Evolutionary conservation across 345 rosid genomes (phyloP).

Genomic region (Pugionium dolabratum): DNA sequence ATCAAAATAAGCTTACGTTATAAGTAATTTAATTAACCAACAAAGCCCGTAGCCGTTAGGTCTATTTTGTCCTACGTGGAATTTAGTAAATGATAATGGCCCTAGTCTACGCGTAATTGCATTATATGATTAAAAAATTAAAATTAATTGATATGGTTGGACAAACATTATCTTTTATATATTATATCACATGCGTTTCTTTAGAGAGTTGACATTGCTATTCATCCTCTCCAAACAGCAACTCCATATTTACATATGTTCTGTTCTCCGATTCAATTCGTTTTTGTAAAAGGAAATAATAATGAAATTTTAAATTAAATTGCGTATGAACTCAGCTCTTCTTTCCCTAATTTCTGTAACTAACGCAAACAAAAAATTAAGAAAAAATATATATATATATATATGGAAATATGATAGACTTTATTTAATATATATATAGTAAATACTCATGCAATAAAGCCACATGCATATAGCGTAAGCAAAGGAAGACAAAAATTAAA

Average conservation of each 20-base stretch:
- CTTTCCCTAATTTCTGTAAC: constrained; percentile 6
- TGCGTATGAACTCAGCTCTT: constrained; percentile 25
- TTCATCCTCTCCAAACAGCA: constrained; percentile 43
- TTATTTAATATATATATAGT: not conserved
- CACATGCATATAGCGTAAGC: constrained; percentile 48
- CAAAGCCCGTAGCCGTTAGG: constrained; percentile 38
- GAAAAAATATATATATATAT: not conserved
- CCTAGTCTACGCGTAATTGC: constrained; percentile 43
- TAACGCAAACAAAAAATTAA: constrained; percentile 12
- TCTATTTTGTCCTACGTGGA: constrained; percentile 35
- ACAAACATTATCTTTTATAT: constrained; percentile 33
- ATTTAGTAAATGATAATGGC: constrained; percentile 40
- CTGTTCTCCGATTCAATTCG: constrained; percentile 25
- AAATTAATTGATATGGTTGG: constrained; percentile 44
- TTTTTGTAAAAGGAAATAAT: too few relatives aligned
- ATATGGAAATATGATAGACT: constrained; percentile 5
- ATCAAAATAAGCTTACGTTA: constrained; percentile 33
- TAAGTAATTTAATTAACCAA: constrained; percentile 28
- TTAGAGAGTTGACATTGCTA: constrained; percentile 41
- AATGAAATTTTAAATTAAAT: constrained; percentile 1
- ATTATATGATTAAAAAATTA: constrained; percentile 19
- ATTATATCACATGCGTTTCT: constrained; percentile 41
- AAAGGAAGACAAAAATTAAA: constrained; percentile 39
- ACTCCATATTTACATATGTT: constrained; percentile 39
- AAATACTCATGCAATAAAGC: constrained; percentile 47